Conservation (phyloP, 176 grass and related monocot species). For the Carex littledalei region DNA sequence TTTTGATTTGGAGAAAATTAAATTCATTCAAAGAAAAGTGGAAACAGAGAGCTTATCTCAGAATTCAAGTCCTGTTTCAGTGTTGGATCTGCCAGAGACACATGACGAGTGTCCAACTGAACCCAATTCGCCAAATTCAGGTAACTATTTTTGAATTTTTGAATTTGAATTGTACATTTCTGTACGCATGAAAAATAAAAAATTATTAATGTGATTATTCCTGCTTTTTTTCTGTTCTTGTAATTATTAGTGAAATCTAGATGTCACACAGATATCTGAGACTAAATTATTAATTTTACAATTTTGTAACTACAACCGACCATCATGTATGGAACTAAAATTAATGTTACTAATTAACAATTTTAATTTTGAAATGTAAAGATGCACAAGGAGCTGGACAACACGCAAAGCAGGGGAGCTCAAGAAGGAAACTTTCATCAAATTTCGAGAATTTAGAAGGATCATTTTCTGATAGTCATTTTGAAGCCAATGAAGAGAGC, state of each 20-base stretch:
- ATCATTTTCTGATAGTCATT: neutral
- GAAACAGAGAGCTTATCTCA: conserved; percentile 13
- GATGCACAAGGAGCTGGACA: neutral
- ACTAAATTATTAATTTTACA: neutral
- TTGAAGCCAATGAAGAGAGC: neutral
- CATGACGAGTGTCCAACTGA: conserved; percentile 23
- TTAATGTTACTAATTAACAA: neutral
- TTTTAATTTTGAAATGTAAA: conserved; percentile 7
- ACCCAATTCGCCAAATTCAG: conserved; percentile 42
- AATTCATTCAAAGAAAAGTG: conserved; percentile 2
- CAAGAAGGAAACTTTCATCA: conserved; percentile 12
- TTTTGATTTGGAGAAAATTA: conserved; percentile 21
- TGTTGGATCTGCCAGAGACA: conserved; percentile 34
- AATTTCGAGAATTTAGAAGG: conserved; percentile 10
- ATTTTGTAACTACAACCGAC: neutral
- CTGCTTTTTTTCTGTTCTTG: neutral
- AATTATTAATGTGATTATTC: neutral
- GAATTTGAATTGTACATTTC: neutral
- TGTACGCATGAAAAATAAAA: neutral
- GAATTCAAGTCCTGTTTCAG: conserved; percentile 76
- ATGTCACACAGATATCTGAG: neutral
- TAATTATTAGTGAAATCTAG: neutral
- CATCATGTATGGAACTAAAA: neutral
- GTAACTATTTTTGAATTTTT: conserved; percentile 15
- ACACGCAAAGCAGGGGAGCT: neutral